Evolutionary conservation across 495 filamentous ascomycete species (phyloP).

Genomic region (Rostrohypoxylon terebratum): DNA sequence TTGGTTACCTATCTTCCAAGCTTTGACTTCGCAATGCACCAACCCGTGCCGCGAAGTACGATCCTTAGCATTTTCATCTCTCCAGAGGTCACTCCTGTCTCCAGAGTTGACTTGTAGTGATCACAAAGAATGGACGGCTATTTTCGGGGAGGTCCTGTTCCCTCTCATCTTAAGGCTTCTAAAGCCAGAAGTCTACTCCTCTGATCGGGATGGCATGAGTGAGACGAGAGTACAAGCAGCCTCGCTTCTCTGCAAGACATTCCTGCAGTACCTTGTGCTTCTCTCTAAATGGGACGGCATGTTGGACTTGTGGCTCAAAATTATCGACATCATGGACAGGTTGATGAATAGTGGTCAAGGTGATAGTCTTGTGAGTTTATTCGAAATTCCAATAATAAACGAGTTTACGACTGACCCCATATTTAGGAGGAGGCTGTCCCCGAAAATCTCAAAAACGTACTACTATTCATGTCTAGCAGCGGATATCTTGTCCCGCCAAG

Average conservation of each 20-base stretch:
- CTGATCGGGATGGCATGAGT: conserved; percentile 92
- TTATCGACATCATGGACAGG: conserved; percentile 93
- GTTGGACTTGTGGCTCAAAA: conserved; percentile 91
- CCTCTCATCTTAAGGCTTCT: conserved; percentile 89
- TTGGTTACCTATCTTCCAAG: conserved; percentile 94
- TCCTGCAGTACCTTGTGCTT: conserved; percentile 90
- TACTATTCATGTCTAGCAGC: conserved; percentile 93
- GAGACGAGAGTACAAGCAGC: conserved; percentile 94
- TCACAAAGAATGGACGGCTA: conserved; percentile 91
- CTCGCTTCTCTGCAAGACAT: conserved; percentile 92
- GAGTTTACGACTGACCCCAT: conserved; percentile 34
- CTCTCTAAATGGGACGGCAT: conserved; percentile 89
- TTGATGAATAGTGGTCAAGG: conserved; percentile 97
- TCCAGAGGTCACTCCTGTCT: conserved; percentile 88
- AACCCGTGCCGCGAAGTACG: conserved; percentile 96
- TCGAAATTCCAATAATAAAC: neutral
- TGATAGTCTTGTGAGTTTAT: conserved; percentile 79
- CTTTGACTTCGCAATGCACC: conserved; percentile 87
- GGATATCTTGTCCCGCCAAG: conserved; percentile 84
- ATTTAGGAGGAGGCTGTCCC: conserved; percentile 90
- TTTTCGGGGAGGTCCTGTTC: conserved; percentile 95
- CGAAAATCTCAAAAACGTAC: conserved; percentile 94
- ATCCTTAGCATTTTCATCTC: conserved; percentile 84
- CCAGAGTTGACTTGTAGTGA: conserved; percentile 78
- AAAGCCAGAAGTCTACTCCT: conserved; percentile 95